Evolutionary conservation across 108 stramenopile species (phyloP).

Genomic region (Parmales sp.): DNA sequence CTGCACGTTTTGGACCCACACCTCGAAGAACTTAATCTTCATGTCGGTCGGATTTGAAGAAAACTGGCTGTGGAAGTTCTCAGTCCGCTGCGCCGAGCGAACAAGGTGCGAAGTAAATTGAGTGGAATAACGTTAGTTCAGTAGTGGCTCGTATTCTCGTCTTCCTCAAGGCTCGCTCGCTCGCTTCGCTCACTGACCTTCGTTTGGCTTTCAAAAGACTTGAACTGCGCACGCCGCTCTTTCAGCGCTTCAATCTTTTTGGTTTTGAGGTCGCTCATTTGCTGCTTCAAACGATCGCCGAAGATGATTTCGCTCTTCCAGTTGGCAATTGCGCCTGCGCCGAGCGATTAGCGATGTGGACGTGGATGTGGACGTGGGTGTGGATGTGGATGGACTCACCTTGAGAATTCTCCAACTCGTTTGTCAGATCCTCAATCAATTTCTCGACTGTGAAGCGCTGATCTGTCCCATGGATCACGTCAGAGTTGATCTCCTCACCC

Average conservation of each 20-base stretch:
- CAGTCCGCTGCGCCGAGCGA: too few species aligned
- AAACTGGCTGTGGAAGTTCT: background rate
- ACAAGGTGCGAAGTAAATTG: too few species aligned
- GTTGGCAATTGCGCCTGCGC: constrained; percentile 7
- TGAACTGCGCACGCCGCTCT: background rate
- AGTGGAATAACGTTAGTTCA: too few species aligned
- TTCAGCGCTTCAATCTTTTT: constrained; percentile 7
- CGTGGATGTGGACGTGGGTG: too few species aligned
- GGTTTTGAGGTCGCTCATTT: background rate
- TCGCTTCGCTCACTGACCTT: background rate
- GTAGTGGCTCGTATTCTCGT: too few species aligned
- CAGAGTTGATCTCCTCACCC: constrained; percentile 16
- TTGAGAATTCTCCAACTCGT: constrained; percentile 16
- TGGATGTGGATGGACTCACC: too few species aligned
- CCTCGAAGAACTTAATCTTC: background rate
- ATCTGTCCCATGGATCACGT: constrained; percentile 29
- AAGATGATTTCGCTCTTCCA: constrained; percentile 21
- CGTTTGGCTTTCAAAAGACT: background rate
- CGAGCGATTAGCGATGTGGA: too few species aligned
- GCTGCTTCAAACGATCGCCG: constrained; percentile 5
- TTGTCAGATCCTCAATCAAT: background rate
- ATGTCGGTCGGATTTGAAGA: background rate
- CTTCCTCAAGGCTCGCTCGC: too few species aligned
- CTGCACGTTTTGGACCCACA: background rate
- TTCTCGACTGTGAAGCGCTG: constrained; percentile 30